Evolutionary conservation across 495 filamentous ascomycete genomes (phyloP).

Genomic region (Penicillium antarcticum): DNA sequence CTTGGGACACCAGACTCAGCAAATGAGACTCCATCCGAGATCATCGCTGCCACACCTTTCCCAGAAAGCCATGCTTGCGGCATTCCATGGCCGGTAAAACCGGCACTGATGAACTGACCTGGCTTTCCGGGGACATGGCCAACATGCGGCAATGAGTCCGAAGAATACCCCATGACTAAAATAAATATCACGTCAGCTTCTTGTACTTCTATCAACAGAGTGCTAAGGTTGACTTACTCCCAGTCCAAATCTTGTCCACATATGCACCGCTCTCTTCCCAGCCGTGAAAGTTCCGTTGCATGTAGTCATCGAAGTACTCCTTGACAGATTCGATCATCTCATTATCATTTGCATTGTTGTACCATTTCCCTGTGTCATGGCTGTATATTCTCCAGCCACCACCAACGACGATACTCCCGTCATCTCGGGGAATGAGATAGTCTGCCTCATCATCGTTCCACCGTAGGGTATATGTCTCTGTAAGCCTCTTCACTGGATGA

Average conservation of each 20-base stretch:
- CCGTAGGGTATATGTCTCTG: slow-evolving; percentile 11
- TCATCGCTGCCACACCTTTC: slow-evolving; percentile 36
- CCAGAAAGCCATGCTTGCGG: slow-evolving; percentile 36
- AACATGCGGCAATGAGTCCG: slow-evolving; percentile 35
- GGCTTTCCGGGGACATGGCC: slow-evolving; percentile 35
- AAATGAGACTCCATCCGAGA: not conserved
- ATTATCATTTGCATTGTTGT: slow-evolving; percentile 43
- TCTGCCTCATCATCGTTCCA: slow-evolving; percentile 21
- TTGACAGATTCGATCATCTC: slow-evolving; percentile 30
- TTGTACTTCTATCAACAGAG: too few species aligned
- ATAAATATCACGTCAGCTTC: too few species aligned
- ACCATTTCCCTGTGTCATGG: slow-evolving; percentile 32
- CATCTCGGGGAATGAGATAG: slow-evolving; percentile 44
- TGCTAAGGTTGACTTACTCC: slow-evolving; percentile 31
- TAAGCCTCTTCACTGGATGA: not conserved
- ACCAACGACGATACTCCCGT: slow-evolving; percentile 48
- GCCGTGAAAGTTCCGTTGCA: slow-evolving; percentile 39
- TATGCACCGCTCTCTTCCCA: slow-evolving; percentile 41
- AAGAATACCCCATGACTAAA: slow-evolving; percentile 30
- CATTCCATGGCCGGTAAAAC: slow-evolving; percentile 46
- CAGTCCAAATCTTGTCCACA: slow-evolving; percentile 45
- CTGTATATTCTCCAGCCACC: slow-evolving; percentile 34
- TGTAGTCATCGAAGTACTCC: slow-evolving; percentile 40
- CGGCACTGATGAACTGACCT: slow-evolving; percentile 37
- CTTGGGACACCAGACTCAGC: not conserved